Conservation (phyloP, 352 stramenopile species). For the Phytophthora lateralis region DNA sequence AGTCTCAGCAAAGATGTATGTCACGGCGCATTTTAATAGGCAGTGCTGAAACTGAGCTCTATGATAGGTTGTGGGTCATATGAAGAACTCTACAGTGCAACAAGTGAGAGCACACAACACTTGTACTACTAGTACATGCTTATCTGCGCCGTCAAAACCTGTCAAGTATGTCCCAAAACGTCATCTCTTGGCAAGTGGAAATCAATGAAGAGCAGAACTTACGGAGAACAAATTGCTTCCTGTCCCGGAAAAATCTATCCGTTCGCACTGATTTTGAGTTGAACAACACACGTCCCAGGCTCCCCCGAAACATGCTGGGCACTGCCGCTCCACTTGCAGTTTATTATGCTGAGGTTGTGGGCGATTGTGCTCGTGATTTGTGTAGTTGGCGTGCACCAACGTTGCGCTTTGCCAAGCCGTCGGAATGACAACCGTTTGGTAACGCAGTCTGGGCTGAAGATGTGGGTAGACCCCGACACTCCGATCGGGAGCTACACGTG, state of each 20-base stretch:
- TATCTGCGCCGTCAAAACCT: background rate
- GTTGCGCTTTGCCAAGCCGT: slow-evolving; percentile 5
- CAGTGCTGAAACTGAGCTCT: no score
- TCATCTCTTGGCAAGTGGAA: background rate
- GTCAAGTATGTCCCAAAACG: background rate
- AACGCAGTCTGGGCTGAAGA: slow-evolving; percentile 46
- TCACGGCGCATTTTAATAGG: no score
- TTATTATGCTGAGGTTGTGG: slow-evolving; percentile 7
- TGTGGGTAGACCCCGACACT: slow-evolving; percentile 57
- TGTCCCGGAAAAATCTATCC: background rate
- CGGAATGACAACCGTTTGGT: slow-evolving; percentile 27
- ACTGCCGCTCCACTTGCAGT: background rate
- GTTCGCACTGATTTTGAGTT: slow-evolving; percentile 1
- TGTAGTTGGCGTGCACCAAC: background rate
- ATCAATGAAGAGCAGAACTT: no score
- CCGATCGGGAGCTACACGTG: slow-evolving; percentile 35
- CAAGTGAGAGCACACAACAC: no score
- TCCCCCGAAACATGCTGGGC: background rate
- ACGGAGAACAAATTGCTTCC: background rate
- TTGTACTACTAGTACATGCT: no score
- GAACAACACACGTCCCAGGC: background rate
- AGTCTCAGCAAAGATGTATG: no score
- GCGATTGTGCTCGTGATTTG: slow-evolving; percentile 5
- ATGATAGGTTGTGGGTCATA: no score
- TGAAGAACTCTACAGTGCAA: no score